A percentile compares a stretch with the other conserved stretches of the same genome.
Evolutionary conservation across 345 rosid species (phyloP).

Genomic region (Hirschfeldia incana): DNA sequence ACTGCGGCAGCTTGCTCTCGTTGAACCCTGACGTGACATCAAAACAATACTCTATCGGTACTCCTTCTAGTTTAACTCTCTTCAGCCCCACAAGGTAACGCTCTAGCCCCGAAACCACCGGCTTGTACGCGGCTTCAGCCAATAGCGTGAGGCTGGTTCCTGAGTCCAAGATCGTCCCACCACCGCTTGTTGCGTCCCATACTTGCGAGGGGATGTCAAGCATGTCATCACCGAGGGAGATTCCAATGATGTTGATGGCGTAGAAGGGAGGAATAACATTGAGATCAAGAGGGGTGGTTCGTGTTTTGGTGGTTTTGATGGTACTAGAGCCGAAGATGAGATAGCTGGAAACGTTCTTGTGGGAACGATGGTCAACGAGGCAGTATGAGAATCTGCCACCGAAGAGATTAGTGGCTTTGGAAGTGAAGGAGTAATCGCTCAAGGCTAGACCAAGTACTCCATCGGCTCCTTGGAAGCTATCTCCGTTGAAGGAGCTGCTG

Average conservation of each 20-base stretch:
- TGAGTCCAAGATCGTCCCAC: conserved; percentile 58
- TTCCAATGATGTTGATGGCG: conserved; percentile 48
- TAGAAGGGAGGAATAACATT: conserved; percentile 45
- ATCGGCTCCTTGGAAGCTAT: conserved; percentile 42
- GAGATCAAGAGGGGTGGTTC: conserved; percentile 51
- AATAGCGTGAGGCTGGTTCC: conserved; percentile 54
- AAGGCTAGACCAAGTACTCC: conserved; percentile 62
- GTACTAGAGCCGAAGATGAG: conserved; percentile 46
- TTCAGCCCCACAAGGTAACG: conserved; percentile 32
- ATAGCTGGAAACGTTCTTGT: conserved; percentile 49
- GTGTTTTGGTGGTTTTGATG: background rate
- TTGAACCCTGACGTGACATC: conserved; percentile 33
- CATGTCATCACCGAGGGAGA: conserved; percentile 46
- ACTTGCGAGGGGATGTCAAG: conserved; percentile 48
- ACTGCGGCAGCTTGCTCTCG: conserved; percentile 42
- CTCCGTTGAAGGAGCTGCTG: conserved; percentile 42
- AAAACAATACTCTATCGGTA: conserved; percentile 59
- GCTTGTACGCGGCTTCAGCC: conserved; percentile 43
- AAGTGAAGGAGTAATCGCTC: conserved; percentile 46
- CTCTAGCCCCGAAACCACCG: conserved; percentile 42
- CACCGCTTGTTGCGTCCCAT: conserved; percentile 49
- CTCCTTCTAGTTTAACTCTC: conserved; percentile 27
- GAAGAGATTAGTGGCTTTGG: conserved; percentile 37
- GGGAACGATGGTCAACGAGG: conserved; percentile 59
- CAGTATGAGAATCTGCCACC: conserved; percentile 63